Conservation (phyloP, 2,329 filamentous ascomycete species). For the Monilinia aucupariae region DNA sequence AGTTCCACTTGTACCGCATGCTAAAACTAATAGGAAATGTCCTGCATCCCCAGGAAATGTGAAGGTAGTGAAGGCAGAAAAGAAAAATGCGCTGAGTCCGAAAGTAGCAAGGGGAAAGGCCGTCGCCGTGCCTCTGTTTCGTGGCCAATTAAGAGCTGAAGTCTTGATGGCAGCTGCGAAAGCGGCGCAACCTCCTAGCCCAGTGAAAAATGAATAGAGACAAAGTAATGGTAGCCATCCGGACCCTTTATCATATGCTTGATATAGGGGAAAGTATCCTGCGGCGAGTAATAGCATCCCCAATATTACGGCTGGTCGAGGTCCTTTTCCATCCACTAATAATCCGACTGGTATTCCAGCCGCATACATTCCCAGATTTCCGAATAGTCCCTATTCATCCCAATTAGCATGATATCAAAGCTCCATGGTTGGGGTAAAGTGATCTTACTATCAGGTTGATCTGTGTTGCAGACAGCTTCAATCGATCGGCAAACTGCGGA, state of each 20-base stretch:
- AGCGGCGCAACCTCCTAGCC: conserved; percentile 84
- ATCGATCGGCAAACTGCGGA: conserved; percentile 82
- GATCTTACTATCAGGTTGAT: conserved; percentile 76
- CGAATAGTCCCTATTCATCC: conserved; percentile 53
- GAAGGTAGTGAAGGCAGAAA: conserved; percentile 71
- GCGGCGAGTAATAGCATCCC: conserved; percentile 66
- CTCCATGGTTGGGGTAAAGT: conserved; percentile 9
- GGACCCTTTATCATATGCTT: conserved; percentile 66
- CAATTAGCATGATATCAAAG: conserved; percentile 26
- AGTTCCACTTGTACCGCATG: conserved; percentile 71
- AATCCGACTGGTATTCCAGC: conserved; percentile 85
- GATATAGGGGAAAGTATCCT: conserved; percentile 82
- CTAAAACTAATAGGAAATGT: conserved; percentile 72
- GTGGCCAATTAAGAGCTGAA: conserved; percentile 86
- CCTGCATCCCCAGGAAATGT: conserved; percentile 80
- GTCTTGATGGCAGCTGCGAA: conserved; percentile 82
- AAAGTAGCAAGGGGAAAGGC: conserved; percentile 91
- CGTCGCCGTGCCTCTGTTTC: conserved; percentile 86
- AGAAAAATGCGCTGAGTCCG: conserved; percentile 93
- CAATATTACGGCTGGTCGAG: conserved; percentile 69
- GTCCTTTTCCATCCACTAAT: conserved; percentile 76
- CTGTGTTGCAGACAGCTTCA: conserved; percentile 85
- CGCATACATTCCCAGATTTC: conserved; percentile 91
- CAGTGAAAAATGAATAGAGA: conserved; percentile 79
- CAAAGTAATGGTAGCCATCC: conserved; percentile 61